Conservation (phyloP, 2,329 filamentous ascomycete genomes). For the Seiridium unicorne region DNA sequence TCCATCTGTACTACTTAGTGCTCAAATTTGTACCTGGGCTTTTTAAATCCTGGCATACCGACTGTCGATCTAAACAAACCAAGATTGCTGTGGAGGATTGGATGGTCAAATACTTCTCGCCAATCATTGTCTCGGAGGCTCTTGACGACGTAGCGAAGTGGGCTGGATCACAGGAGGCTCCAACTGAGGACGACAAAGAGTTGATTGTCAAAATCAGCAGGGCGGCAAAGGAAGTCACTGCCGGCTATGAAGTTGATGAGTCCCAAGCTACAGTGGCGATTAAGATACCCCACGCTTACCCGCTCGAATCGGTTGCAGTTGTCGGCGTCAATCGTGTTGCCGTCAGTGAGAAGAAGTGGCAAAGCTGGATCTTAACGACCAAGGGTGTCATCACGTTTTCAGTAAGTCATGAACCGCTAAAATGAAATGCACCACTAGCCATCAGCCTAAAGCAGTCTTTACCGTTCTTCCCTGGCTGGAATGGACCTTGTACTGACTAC, state of each 20-base stretch:
- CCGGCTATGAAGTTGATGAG: conserved; percentile 86
- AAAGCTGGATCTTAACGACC: conserved; percentile 82
- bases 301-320: conserved; percentile 76
- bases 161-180: conserved; percentile 52
- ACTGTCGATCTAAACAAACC: conserved; percentile 78
- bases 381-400: conserved; percentile 93
- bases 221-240: conserved; percentile 72
- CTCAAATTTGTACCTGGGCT: conserved; percentile 76
- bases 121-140: conserved; percentile 63
- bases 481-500: too few species aligned
- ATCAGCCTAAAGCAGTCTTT: too few species aligned
- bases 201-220: conserved; percentile 69
- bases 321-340: conserved; percentile 78
- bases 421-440: too few species aligned
- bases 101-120: conserved; percentile 82
- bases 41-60: conserved; percentile 82
- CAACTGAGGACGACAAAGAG: conserved; percentile 52
- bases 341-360: conserved; percentile 89
- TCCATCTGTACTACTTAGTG: conserved; percentile 81
- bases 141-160: conserved; percentile 69
- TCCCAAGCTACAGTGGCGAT: conserved; percentile 81
- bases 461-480: too few species aligned
- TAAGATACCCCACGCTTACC: conserved; percentile 76
- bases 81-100: conserved; percentile 76
- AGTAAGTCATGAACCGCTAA: conserved; percentile 29